Conservation (phyloP, 495 filamentous ascomycete genomes). For the Hypoxylon fuscum region DNA sequence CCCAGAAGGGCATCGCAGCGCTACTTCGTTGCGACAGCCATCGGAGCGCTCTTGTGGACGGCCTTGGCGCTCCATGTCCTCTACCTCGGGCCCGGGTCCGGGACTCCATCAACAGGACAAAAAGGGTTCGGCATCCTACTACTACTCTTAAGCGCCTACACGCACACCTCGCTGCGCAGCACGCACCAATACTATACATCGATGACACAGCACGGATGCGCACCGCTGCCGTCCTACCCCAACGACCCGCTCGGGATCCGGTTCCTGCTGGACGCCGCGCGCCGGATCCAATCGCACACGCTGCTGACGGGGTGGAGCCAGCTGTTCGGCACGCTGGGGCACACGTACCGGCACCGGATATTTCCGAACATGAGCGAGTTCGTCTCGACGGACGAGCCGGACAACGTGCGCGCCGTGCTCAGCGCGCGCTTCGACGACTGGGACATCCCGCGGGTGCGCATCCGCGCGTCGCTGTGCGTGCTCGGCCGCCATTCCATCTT, state of each 20-base stretch:
- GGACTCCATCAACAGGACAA: not conserved
- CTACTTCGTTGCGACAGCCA: conserved; percentile 12
- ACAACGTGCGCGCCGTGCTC: conserved; percentile 78
- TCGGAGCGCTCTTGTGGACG: not conserved
- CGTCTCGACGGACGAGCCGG: conserved; percentile 71
- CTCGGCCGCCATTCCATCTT: conserved; percentile 66
- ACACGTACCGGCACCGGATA: conserved; percentile 44
- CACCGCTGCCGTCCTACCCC: conserved; percentile 42
- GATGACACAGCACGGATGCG: conserved; percentile 35
- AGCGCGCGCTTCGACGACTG: conserved; percentile 67
- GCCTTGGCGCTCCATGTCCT: conserved; percentile 5
- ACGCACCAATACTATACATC: conserved; percentile 21
- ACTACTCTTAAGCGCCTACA: not conserved
- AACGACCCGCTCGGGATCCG: conserved; percentile 55
- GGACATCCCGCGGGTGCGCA: conserved; percentile 46
- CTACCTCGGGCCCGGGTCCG: conserved; percentile 19
- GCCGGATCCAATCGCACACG: conserved; percentile 38
- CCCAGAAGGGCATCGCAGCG: conserved; percentile 19
- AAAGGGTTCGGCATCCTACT: conserved; percentile 10
- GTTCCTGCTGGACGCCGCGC: conserved; percentile 41
- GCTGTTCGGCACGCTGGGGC: conserved; percentile 37
- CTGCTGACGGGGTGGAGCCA: conserved; percentile 38
- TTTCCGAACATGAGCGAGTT: conserved; percentile 38
- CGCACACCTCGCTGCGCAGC: conserved; percentile 21
- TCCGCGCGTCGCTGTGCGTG: conserved; percentile 43